Evolutionary conservation across 768 basidiomycete genomes (phyloP).

Genomic region (Lactarius indigo): DNA sequence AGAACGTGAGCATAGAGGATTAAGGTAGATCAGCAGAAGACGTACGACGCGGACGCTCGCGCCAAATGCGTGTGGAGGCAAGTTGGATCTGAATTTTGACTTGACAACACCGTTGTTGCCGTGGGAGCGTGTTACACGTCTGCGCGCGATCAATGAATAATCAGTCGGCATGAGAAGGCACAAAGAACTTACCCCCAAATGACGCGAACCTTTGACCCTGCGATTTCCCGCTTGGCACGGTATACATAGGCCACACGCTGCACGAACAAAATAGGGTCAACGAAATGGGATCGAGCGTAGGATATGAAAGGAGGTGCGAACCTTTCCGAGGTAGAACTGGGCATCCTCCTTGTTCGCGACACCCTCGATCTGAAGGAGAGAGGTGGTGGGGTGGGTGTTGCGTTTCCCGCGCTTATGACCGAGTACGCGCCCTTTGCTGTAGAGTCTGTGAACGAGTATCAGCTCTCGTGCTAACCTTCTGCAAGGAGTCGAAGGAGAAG

Average conservation of each 20-base stretch:
- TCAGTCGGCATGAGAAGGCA: neutral
- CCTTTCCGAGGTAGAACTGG: conserved; percentile 98
- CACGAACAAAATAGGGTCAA: neutral
- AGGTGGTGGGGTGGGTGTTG: conserved; percentile 93
- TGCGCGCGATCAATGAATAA: conserved; percentile 30
- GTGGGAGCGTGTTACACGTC: conserved; percentile 90
- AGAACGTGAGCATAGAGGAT: conserved; percentile 12
- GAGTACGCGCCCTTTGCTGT: conserved; percentile 93
- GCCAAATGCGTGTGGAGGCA: conserved; percentile 93
- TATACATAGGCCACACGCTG: conserved; percentile 98
- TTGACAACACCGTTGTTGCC: conserved; percentile 95
- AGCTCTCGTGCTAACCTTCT: neutral
- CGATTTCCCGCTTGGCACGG: conserved; percentile 91
- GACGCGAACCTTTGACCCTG: conserved; percentile 93
- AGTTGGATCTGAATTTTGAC: conserved; percentile 93
- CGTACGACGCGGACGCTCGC: conserved; percentile 87
- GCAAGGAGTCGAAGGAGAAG: neutral
- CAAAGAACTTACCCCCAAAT: conserved; percentile 84
- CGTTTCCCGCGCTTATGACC: conserved; percentile 99
- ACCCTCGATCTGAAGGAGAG: conserved; percentile 96
- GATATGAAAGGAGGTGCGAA: conserved; percentile 36
- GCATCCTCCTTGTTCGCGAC: conserved; percentile 91
- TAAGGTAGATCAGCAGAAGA: conserved; percentile 25
- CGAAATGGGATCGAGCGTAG: neutral
- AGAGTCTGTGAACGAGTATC: conserved; percentile 59